Conservation (phyloP, 257 asterid genomes). For the Mitragyna speciosa region DNA sequence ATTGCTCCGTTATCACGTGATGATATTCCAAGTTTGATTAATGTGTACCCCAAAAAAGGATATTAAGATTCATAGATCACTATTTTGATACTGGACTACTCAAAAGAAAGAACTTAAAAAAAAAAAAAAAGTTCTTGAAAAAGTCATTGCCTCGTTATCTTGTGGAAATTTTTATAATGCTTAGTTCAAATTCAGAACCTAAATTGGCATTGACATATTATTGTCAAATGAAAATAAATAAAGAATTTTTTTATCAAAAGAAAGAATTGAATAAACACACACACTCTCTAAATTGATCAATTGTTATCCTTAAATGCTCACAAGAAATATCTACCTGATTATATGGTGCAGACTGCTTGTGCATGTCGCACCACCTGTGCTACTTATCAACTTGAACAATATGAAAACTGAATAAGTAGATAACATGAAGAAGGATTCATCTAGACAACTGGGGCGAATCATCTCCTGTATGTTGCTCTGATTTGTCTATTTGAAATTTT, state of each 20-base stretch:
- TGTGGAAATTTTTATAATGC: not conserved
- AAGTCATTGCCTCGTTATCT: not conserved
- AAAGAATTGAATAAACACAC: too few species aligned
- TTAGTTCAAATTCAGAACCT: not conserved
- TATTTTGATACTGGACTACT: constrained; percentile 6
- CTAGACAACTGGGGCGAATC: not conserved
- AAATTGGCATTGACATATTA: not conserved
- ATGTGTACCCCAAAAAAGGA: constrained; percentile 27
- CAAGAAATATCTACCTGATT: not conserved
- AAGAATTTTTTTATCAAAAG: too few species aligned
- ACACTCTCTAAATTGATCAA: not conserved
- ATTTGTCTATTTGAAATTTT: constrained; percentile 3
- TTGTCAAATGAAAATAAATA: not conserved
- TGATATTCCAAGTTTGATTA: constrained; percentile 30
- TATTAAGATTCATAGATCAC: constrained; percentile 25
- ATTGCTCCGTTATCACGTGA: not conserved
- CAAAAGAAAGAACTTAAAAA: not conserved
- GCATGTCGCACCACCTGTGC: constrained; percentile 7
- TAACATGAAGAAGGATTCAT: not conserved
- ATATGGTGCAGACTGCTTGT: not conserved
- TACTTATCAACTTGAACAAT: not conserved
- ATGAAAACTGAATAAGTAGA: not conserved
- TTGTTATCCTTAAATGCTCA: not conserved
- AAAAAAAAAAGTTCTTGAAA: too few species aligned
- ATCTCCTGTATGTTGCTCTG: not conserved